Evolutionary conservation across 2,329 filamentous ascomycete species (phyloP).

Genomic region (Hyphodiscus sp.): DNA sequence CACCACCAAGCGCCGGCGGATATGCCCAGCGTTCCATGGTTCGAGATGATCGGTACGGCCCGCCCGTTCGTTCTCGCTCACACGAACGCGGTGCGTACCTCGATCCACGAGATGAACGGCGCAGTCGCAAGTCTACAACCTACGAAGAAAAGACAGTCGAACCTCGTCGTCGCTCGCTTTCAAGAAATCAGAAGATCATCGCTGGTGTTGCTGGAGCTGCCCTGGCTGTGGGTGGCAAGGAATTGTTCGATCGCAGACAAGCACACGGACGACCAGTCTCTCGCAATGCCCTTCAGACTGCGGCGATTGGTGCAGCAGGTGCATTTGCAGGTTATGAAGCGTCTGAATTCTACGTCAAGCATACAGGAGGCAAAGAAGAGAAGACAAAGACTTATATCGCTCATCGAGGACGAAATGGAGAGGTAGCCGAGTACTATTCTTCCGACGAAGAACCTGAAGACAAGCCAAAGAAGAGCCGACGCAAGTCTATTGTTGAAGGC

Average conservation of each 20-base stretch:
- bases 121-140: constrained; percentile 40
- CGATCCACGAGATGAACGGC: constrained; percentile 39
- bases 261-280: constrained; percentile 41
- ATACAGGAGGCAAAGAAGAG: constrained; percentile 26
- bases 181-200: constrained; percentile 60
- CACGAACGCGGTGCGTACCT: constrained; percentile 57
- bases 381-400: constrained; percentile 48
- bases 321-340: constrained; percentile 59
- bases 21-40: constrained; percentile 21
- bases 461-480: constrained; percentile 46
- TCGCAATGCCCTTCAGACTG: constrained; percentile 53
- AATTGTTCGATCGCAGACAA: constrained; percentile 57
- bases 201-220: constrained; percentile 60
- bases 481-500: constrained; percentile 59
- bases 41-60: constrained; percentile 29
- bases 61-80: constrained; percentile 55
- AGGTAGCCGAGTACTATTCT: constrained; percentile 47
- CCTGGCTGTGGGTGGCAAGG: constrained; percentile 58
- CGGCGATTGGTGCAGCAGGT: constrained; percentile 56
- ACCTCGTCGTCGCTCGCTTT: constrained; percentile 44
- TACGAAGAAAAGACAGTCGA: constrained; percentile 54
- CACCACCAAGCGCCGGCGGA: constrained; percentile 43
- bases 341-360: constrained; percentile 57
- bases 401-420: constrained; percentile 48
- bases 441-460: constrained; percentile 44